These are phyloP conservation scores for Tremella yokohamensis DNA, from an alignment of 768 basidiomycete species.

Conservation along the genomic window DNA sequence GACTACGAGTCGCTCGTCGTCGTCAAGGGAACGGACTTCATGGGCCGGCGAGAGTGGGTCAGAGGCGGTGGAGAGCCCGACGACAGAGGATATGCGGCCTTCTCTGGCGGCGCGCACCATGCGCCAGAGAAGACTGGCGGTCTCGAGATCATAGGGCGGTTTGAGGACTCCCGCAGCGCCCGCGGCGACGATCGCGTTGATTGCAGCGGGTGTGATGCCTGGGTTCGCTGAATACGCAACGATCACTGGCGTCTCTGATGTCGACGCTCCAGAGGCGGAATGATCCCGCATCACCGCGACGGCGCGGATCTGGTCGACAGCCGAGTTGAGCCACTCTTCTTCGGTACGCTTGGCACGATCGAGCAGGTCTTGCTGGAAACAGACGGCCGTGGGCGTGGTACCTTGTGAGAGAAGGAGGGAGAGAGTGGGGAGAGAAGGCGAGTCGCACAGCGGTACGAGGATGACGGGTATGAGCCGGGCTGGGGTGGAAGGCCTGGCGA, in stretches of 20 bases:
- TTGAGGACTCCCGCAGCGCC: constrained; percentile 47
- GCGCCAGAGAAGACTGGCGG: constrained; percentile 23
- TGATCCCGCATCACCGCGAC: constrained; percentile 30
- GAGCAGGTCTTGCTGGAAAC: constrained; percentile 50
- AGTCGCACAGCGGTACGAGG: constrained; percentile 48
- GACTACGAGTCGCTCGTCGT: constrained; percentile 20
- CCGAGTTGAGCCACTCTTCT: constrained; percentile 48
- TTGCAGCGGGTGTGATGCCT: constrained; percentile 30
- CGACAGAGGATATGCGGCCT: constrained; percentile 23
- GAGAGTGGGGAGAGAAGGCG: constrained; percentile 46
- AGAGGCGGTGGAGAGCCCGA: constrained; percentile 11
- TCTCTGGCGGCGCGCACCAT: constrained; percentile 32
- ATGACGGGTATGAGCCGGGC: constrained; percentile 34
- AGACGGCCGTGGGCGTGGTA: constrained; percentile 48
- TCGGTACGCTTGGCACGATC: constrained; percentile 46
- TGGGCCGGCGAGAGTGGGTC: neutral
- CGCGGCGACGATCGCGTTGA: constrained; percentile 34
- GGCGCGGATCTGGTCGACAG: constrained; percentile 34
- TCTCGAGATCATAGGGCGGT: constrained; percentile 45
- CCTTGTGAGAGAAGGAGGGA: constrained; percentile 45
- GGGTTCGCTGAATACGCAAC: constrained; percentile 50
- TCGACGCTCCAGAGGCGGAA: neutral
- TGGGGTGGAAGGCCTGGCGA: constrained; percentile 20
- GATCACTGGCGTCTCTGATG: constrained; percentile 25
- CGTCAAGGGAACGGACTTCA: neutral